Evolutionary conservation across 768 basidiomycete genomes (phyloP), one percentile per base, ranked within the genome.

Genomic region (Psilocybe cyanescens): DNA sequence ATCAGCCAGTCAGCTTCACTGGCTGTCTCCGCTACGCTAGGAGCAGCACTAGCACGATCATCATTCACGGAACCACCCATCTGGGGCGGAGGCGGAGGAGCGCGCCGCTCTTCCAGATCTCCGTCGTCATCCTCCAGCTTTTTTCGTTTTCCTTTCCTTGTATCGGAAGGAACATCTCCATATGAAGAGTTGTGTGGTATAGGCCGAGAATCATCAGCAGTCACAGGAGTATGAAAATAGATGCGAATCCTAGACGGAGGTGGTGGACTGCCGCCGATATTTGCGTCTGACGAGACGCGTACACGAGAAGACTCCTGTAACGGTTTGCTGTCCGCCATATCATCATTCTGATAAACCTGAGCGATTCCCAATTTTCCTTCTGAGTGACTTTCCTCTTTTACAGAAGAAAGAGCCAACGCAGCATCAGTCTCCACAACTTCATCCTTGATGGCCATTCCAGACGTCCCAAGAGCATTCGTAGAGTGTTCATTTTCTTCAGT

Each of bases 141-240:
- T 81, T 94, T 94, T 70, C 92, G 83, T 75, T 94, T 94, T 61
- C 91, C 92, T 74, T 91, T 92, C 70, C 90, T 84, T 14, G 83
- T 75, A 72, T 89, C 87, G 63, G 86, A 83, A 48, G 82, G 78
- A 53, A 76, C 71, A 58, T 76, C 73, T 63, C 76, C 78, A 71
- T 81, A 76, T 68, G 85, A 79, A 61, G 81, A 76, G 68, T 75
- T 76, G 79, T 87, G 84, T 61, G 88, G 86, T 72, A 91, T 87
- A 24, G 88, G 88, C 71, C 85, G 87, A 59, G 88, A 83, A 75
- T 93, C 92, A 78, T 92, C 91, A 70, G 88, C 83, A 65, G 90
- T 86, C 64, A 90, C 90, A 62, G 92, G 93, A 28, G 92, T 94
- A 78, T 94, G 92, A 81, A 95, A 95, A 79, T 95, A 95, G 59